These are phyloP conservation scores for Gossypium stocksii DNA, from an alignment of 345 rosid genomes.

Conservation along the genomic window DNA sequence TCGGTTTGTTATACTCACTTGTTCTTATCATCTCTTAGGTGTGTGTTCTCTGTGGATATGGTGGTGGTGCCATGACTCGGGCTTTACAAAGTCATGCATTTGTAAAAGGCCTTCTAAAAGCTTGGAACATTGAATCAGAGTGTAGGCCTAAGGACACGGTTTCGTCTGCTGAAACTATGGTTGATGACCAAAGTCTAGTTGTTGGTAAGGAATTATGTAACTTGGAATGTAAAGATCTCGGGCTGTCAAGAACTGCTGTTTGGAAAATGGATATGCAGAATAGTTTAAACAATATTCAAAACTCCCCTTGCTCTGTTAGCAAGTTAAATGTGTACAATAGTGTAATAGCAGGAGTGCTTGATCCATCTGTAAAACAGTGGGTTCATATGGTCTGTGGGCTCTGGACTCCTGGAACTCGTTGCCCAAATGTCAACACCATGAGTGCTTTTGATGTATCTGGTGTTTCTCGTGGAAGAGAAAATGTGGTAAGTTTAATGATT, in stretches of 20 bases:
- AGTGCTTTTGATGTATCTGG: conserved; percentile 54
- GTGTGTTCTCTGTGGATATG: conserved; percentile 54
- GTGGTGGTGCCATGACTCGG: conserved; percentile 48
- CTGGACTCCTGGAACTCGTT: conserved; percentile 51
- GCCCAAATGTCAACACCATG: conserved; percentile 52
- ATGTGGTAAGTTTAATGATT: conserved; percentile 26
- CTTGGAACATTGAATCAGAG: conserved; percentile 35
- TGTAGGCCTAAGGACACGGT: conserved; percentile 11
- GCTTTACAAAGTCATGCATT: conserved; percentile 35
- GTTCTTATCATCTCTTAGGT: conserved; percentile 24
- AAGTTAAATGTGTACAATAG: conserved; percentile 33
- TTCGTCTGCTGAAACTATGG: conserved; percentile 20
- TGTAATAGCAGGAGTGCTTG: conserved; percentile 32
- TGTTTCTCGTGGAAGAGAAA: conserved; percentile 24
- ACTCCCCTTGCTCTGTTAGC: conserved; percentile 9
- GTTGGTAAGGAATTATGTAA: conserved; percentile 14
- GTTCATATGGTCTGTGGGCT: conserved; percentile 59
- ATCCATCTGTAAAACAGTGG: conserved; percentile 48
- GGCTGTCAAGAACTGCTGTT: conserved; percentile 20
- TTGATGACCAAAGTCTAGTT: conserved; percentile 17
- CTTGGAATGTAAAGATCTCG: conserved; percentile 21
- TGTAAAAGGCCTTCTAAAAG: conserved; percentile 41
- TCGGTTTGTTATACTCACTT: not conserved
- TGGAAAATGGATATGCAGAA: conserved; percentile 22
- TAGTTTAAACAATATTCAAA: conserved; percentile 11